Base-by-base conservation (phyloP, 306 rosid species). In the Erythrophleum fordii region DNA sequence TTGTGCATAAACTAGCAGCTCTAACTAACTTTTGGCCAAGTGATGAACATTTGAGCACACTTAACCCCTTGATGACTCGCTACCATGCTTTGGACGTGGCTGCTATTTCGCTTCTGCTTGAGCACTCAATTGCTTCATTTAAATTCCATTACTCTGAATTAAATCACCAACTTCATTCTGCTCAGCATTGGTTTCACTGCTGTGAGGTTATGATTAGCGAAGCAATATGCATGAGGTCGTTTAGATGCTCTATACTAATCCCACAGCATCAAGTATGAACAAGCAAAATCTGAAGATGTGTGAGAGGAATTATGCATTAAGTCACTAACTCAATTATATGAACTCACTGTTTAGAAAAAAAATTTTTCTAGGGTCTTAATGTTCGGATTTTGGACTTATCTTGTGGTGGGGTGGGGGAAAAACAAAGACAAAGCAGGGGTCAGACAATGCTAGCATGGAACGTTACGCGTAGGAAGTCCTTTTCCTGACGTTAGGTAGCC, bases 401-500 rank as follows among this genome's bases (percentile, higher is more conserved):
- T 29, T 58, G 60, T 39, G 23, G 5, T 31, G 4, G 34, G 10
- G 35, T 58, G 18, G 0, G 9, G 18, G 5, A 11, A 16, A 23
- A 34, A 14, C 0, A 34, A 48, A 64, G 62, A 20, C 71, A 73
- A 65, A 35, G 59, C n/a, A n/a, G 8, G 14, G 41, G 31, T 61
- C 65, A 60, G 18, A 73, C 13, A 59, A 20, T 69, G 41, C 46
- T 66, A 78, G 6, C 29, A 49, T 31, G 68, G 52, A 73, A 64
- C 34, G 4, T 31, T 16, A 1, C 29, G 22, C 9, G 11, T 39
- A 0, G 39, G 1, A 61, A 76, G 79, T 72, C 74, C 6, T 55
- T 77, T 55, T 48, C 77, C 22, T n/a, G 28, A 77, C 10, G 69
- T 76, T 76, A 69, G 85, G 89, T 78, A 61, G 2, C 9, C n/a